phyloP scores from a whole-genome alignment of 495 filamentous ascomycete genomes.

The Penicillium herquei region DNA sequence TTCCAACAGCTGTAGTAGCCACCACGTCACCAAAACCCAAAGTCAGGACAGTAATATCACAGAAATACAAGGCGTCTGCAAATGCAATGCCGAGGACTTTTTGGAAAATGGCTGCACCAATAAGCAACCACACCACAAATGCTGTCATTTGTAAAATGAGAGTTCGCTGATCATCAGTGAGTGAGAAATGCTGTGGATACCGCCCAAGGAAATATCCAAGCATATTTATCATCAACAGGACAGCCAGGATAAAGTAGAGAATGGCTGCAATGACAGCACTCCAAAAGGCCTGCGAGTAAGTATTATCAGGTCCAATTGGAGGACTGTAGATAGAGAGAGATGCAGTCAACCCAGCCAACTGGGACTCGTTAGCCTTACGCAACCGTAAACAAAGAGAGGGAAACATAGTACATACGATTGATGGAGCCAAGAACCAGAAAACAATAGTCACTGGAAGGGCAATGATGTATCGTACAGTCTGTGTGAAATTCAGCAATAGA shows the following conservation, averaged over 20 bases:
- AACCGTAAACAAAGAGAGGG: neutral
- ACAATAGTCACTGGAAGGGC: conserved; percentile 68
- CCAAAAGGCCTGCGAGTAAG: conserved; percentile 76
- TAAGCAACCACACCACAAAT: conserved; percentile 61
- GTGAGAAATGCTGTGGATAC: conserved; percentile 71
- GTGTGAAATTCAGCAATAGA: conserved; percentile 82
- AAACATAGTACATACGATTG: conserved; percentile 51
- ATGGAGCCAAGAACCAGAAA: conserved; percentile 65
- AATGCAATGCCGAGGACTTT: conserved; percentile 46
- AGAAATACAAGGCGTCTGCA: conserved; percentile 61
- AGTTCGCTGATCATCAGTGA: conserved; percentile 70
- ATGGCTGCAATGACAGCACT: conserved; percentile 68
- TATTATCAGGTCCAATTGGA: conserved; percentile 55
- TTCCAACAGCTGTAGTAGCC: conserved; percentile 46
- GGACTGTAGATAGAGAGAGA: conserved; percentile 61
- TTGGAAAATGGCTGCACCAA: conserved; percentile 59
- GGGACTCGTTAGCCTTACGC: conserved; percentile 2
- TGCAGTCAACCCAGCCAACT: conserved; percentile 61
- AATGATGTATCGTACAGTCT: conserved; percentile 72
- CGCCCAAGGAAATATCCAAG: conserved; percentile 73
- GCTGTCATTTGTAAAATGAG: conserved; percentile 64
- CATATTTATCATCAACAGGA: conserved; percentile 74
- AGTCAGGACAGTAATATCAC: conserved; percentile 63
- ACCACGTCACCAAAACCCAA: conserved; percentile 65
- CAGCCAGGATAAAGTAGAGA: conserved; percentile 62